Evolutionary conservation across 2,329 filamentous ascomycete genomes (phyloP), one percentile per base, ranked within the genome.

Genomic region (Coniochaeta sp.): DNA sequence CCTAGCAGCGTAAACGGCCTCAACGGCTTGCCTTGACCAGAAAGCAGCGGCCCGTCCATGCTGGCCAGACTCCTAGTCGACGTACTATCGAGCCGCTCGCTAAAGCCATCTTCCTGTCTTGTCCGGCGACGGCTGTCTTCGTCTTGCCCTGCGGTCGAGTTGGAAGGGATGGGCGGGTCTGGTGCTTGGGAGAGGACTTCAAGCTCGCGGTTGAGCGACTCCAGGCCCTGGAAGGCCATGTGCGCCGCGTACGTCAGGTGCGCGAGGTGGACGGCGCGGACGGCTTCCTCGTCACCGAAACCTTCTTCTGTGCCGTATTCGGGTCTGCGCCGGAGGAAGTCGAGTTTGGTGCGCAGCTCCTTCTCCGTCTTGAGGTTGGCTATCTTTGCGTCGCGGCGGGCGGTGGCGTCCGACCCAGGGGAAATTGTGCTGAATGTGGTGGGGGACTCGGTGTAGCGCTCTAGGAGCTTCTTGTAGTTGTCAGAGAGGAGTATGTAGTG

Each of bases 1-100:
- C 89, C 88, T 5, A 96, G 80, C 24, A 99, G 80, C 1, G 92
- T 97, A 69, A 99, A 98, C 0, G 93, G 93, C 67, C 93, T 86
- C 66, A 98, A 79, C 16, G 95, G 95, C 71, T 91, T 95, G 52
- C 95, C 95, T 61, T 88, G 81, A 63, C 80, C 82, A 64, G 87
- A 90, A 26, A 99, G 79, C 22, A 98, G 79, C 0, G 93, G 91
- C 0, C 91, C 90, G 14, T 77, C 59, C 74, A 63, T 74, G 65
- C 78, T 67, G 71, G 77, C 68, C 12, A 86, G 72, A 59, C 81
- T 80, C 38, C 77, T 78, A 44, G 87, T 70, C 44, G 87, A 70
- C 7, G 85, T 81, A 54, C 78, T 74, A 71, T 98, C 93, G 1
- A 98, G 79, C 1, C 89, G 86, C 22, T 93, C 89, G 6, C 85